Evolutionary conservation across 306 rosid genomes (phyloP).

Genomic region (Vigna angularis): DNA sequence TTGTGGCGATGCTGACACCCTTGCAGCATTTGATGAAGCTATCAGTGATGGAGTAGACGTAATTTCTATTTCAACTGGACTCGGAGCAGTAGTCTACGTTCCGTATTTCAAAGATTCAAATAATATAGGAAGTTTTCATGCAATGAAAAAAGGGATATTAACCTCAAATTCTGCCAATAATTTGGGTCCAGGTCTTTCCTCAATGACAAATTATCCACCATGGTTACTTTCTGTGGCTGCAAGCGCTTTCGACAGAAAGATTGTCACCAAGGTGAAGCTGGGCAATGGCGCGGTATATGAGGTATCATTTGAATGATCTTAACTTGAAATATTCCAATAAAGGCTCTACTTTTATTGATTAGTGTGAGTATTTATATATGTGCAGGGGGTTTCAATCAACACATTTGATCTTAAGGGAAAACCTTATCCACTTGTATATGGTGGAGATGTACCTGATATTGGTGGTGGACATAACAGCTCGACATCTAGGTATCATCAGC

Average conservation of each 20-base stretch:
- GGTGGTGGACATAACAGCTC: not conserved
- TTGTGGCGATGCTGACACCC: constrained; percentile 12
- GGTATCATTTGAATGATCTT: constrained; percentile 37
- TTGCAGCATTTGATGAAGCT: constrained; percentile 59
- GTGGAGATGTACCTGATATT: constrained; percentile 54
- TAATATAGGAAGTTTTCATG: constrained; percentile 66
- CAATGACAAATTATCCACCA: constrained; percentile 47
- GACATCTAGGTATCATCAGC: constrained; percentile 45
- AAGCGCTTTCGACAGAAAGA: constrained; percentile 53
- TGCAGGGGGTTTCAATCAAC: constrained; percentile 61
- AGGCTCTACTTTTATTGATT: not conserved
- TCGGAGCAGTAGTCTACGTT: fast-evolving
- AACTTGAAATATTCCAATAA: not conserved
- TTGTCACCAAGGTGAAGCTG: constrained; percentile 47
- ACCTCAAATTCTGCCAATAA: constrained; percentile 56
- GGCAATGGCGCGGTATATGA: constrained; percentile 44
- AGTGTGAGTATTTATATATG: not conserved
- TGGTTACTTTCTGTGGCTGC: constrained; percentile 73
- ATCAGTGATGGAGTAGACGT: constrained; percentile 66
- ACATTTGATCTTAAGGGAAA: constrained; percentile 46
- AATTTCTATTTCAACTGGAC: constrained; percentile 48
- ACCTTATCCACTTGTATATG: constrained; percentile 51
- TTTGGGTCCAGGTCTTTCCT: constrained; percentile 15
- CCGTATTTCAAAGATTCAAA: constrained; percentile 20
- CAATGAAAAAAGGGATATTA: constrained; percentile 56